phyloP scores from a whole-genome alignment of 495 filamentous ascomycete species.

The Apiosordaria backusii region DNA sequence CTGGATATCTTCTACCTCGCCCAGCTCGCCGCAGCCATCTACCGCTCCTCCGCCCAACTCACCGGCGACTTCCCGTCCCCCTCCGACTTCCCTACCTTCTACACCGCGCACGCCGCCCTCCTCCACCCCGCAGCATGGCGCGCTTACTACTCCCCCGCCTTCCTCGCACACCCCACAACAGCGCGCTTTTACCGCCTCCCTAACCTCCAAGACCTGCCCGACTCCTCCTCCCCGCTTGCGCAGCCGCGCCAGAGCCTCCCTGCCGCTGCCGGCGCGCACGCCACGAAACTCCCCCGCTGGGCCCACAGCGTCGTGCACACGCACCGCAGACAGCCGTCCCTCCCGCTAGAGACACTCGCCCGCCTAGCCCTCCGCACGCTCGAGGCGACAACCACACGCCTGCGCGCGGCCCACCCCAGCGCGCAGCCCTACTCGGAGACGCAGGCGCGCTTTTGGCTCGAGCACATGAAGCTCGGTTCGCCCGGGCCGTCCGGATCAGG shows the following conservation, averaged over 20 bases:
- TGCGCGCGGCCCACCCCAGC: slow-evolving; percentile 2
- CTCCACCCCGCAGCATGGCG: slow-evolving; percentile 7
- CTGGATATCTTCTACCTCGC: slow-evolving; percentile 6
- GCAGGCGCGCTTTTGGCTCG: slow-evolving; percentile 11
- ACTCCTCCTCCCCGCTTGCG: slow-evolving; percentile 5
- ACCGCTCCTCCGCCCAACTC: slow-evolving; percentile 9
- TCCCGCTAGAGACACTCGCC: neutral
- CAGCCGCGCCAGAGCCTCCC: slow-evolving; percentile 2
- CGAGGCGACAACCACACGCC: neutral
- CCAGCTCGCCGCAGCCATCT: slow-evolving; percentile 10
- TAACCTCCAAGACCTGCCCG: slow-evolving; percentile 9
- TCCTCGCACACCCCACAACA: slow-evolving; percentile 5
- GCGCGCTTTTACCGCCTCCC: slow-evolving; percentile 6
- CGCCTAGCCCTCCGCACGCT: neutral
- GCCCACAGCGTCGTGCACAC: neutral
- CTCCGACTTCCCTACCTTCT: slow-evolving; percentile 7
- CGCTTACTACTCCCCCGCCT: slow-evolving; percentile 5
- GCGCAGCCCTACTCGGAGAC: slow-evolving; percentile 8
- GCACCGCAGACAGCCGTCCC: neutral
- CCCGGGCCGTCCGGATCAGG: neutral
- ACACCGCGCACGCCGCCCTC: slow-evolving; percentile 7
- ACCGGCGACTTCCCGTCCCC: slow-evolving; percentile 9
- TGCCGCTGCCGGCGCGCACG: neutral
- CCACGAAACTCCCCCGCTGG: neutral
- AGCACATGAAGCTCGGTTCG: slow-evolving; percentile 9